Base-by-base conservation (phyloP, 495 filamentous ascomycete genomes). In the Lepraria neglecta region DNA sequence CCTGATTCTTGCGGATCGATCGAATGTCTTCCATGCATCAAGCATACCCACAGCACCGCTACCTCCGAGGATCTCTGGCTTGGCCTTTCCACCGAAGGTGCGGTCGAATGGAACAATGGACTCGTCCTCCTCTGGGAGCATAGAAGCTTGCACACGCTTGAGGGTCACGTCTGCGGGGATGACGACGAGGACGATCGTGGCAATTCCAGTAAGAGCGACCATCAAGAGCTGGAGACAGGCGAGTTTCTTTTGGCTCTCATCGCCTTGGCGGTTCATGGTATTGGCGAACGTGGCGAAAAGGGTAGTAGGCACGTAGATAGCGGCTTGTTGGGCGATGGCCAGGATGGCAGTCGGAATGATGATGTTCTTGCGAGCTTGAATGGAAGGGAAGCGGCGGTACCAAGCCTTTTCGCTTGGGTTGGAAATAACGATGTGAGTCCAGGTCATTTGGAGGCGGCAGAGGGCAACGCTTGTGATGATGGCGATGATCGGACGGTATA, bases 41-140 rank as follows among this genome's bases (percentile, higher is more conserved):
- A 80, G 69, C 69, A 92, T 78, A 48, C 82, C 81, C 58, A 88
- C 77, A 63, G 77, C 80, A 66, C 87, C 86, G 69, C 79, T 82
- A 57, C 88, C 89, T 61, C 84, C 86, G 7, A 89, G 74, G 48
- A 87, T 79, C 24, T 79, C 81, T 24, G 85, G 80, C 31, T 73
- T 69, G 21, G 83, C 77, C 66, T 81, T 82, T 15, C 82, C 78
- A 44, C 78, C 82, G 62, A 89, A 89, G 51, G 77, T 82, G 53
- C 85, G 82, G 73, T 91, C 88, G 57, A 90, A 89, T n/a, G 84
- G 82, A 50, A 91, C 84, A 61, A 91, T 88, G 4, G 83, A 78
- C 70, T 90, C 84, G 51, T 88, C 74, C 30, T 82, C 77, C 59
- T 89, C 85, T 0, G 85, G 77, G 0, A 91, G 80, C 70, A 88